These are phyloP conservation scores for Acanthamoeba sp. DNA, from an alignment of 208 protist species.

Conservation along the genomic window DNA sequence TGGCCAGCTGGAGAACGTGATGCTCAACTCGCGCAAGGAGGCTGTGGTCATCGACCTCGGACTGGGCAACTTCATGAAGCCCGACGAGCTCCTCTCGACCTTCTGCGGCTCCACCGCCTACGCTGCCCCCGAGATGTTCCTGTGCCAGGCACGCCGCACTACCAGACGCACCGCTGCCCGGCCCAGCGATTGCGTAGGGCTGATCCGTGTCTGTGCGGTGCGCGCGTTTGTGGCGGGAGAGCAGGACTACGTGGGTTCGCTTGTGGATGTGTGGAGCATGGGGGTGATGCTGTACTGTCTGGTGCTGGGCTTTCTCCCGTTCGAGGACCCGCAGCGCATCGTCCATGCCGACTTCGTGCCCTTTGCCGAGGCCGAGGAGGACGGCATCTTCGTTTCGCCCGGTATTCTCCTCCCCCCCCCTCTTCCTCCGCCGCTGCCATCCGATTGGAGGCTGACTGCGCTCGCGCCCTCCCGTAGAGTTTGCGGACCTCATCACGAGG, in stretches of 20 bases:
- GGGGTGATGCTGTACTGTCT: slow-evolving; percentile 98
- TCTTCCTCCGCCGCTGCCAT: too few species aligned
- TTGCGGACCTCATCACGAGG: slow-evolving; percentile 26
- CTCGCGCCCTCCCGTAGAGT: slow-evolving; percentile 15
- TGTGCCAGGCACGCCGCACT: slow-evolving; percentile 8
- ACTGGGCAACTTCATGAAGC: slow-evolving; percentile 60
- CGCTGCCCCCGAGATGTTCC: slow-evolving; percentile 77
- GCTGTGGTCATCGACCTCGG: slow-evolving; percentile 66
- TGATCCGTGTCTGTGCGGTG: neutral
- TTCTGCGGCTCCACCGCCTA: slow-evolving; percentile 79
- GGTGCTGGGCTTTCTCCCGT: slow-evolving; percentile 97
- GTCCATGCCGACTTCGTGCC: slow-evolving; percentile 44
- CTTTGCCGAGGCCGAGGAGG: slow-evolving; percentile 36
- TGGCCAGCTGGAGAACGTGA: slow-evolving; percentile 71
- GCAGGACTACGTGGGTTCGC: slow-evolving; percentile 49
- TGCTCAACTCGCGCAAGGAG: slow-evolving; percentile 45
- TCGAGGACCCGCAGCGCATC: slow-evolving; percentile 87
- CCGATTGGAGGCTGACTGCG: neutral
- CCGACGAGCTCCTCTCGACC: slow-evolving; percentile 48
- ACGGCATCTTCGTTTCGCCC: neutral
- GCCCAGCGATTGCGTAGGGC: too few species aligned
- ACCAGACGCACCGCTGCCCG: neutral
- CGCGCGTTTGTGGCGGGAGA: neutral
- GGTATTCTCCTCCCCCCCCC: slow-evolving; percentile 20
- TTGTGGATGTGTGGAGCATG: slow-evolving; percentile 93